phyloP scores from a whole-genome alignment of 495 filamentous ascomycete species.

The Acidomyces sp. region DNA sequence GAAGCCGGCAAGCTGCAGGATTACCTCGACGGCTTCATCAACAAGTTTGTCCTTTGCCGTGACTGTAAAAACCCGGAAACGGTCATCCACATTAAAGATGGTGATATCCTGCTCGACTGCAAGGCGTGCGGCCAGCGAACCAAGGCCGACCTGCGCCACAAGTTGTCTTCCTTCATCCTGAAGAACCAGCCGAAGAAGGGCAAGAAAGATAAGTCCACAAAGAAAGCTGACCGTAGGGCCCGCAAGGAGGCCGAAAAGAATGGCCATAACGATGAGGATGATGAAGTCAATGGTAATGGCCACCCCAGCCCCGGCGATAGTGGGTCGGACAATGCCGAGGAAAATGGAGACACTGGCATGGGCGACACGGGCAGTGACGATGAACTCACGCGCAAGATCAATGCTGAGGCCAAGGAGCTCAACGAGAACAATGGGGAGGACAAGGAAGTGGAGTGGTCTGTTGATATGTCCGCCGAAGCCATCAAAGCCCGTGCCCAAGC shows the following conservation, averaged over 20 bases:
- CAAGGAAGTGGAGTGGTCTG: conserved; percentile 84
- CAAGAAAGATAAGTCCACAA: conserved; percentile 87
- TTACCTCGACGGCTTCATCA: conserved; percentile 94
- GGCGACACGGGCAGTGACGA: conserved; percentile 85
- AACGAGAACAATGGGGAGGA: conserved; percentile 51
- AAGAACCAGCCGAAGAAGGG: conserved; percentile 90
- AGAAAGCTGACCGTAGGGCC: conserved; percentile 67
- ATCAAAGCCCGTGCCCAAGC: conserved; percentile 86
- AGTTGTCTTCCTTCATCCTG: conserved; percentile 93
- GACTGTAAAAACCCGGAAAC: conserved; percentile 99
- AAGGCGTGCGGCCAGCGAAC: conserved; percentile 93
- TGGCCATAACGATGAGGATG: conserved; percentile 47
- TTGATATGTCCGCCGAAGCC: conserved; percentile 88
- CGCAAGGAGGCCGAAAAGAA: conserved; percentile 45
- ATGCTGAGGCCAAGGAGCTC: conserved; percentile 64
- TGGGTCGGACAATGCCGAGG: conserved; percentile 61
- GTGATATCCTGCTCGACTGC: conserved; percentile 82
- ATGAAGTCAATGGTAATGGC: conserved; percentile 42
- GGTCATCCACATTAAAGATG: conserved; percentile 85
- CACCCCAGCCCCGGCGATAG: conserved; percentile 51
- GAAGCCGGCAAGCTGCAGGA: conserved; percentile 93
- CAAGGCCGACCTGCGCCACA: conserved; percentile 81
- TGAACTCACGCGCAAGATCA: conserved; percentile 80
- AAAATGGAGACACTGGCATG: conserved; percentile 54
- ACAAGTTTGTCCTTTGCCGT: conserved; percentile 96